Evolutionary conservation across 2,329 filamentous ascomycete species (phyloP), one percentile per base, ranked within the genome.

Genomic region (Aspergillus fumigatiaffinis): DNA sequence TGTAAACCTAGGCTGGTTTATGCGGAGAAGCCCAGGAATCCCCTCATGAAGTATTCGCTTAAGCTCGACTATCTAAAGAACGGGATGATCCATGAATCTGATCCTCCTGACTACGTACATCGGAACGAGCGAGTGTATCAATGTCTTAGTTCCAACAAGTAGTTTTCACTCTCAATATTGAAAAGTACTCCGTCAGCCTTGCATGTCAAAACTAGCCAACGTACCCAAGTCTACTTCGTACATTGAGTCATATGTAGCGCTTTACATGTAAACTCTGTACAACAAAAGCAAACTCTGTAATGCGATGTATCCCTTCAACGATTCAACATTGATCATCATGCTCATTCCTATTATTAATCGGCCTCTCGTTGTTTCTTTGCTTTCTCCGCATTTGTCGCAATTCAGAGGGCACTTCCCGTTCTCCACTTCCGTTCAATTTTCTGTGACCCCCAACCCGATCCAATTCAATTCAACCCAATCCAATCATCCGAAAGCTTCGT

Each of bases 401-500:
- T 55, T 64, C 62, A 59, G 63, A 64, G 58, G 58, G 53, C 57
- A 53, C 55, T 51, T 64, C 62, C 63, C 61, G 61, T 63, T 56
- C 60, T 62, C 62, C 63, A 63, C 60, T 52, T 12, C 54, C 48
- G 48, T 54, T 48, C 54, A 54, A 54, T 41, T 29, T 35, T 48
- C 44, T 29, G 32, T n/a, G 35, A 38, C 42, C 50, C 50, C 57
- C 50, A 47, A 53, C 48, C 12, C 38, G 26, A 46, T 57, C 59
- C 60, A 49, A 58, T 57, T 35, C 32, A 47, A 53, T 51, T 38
- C 23, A 59, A 56, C 49, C 12, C 29, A 32, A 46, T 57, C 62
- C 60, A 50, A 58, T 57, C 57, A 55, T 57, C 59, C 46, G 57
- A 60, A 65, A 66, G 63, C 63, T 66, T 64, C 61, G 63, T 63